These are phyloP conservation scores for Heliamphora exappendiculata DNA, from an alignment of 148 eudicot species.

Conservation along the genomic window DNA sequence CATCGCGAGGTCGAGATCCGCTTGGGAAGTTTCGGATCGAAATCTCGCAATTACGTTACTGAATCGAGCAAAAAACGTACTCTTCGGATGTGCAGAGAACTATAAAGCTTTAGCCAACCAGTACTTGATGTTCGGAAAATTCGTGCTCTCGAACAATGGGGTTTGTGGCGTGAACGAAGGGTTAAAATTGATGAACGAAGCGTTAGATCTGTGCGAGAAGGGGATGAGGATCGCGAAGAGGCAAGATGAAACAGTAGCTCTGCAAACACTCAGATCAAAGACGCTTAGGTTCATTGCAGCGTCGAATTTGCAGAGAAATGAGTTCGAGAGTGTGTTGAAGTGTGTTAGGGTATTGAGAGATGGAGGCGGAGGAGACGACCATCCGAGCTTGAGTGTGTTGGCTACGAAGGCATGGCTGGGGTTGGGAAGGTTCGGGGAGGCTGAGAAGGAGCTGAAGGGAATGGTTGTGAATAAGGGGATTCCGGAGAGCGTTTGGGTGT, in stretches of 20 bases:
- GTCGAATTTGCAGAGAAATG: slow-evolving; percentile 72
- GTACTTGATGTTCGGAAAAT: slow-evolving; percentile 62
- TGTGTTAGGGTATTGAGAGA: slow-evolving; percentile 87
- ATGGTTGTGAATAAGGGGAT: slow-evolving; percentile 69
- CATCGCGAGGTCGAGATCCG: slow-evolving; percentile 67
- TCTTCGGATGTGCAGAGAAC: slow-evolving; percentile 50
- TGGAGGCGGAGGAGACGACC: slow-evolving; percentile 39
- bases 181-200: slow-evolving; percentile 79
- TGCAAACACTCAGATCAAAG: slow-evolving; percentile 52
- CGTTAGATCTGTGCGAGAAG: slow-evolving; percentile 72
- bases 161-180: slow-evolving; percentile 44
- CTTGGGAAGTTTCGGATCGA: slow-evolving; percentile 73
- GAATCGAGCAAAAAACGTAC: slow-evolving; percentile 60
- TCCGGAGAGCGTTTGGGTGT: slow-evolving; percentile 87
- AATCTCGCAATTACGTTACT: slow-evolving; percentile 58
- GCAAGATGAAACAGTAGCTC: slow-evolving; percentile 47
- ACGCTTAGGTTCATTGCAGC: slow-evolving; percentile 88
- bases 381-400: slow-evolving; percentile 89
- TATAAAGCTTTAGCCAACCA: slow-evolving; percentile 56
- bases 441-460: slow-evolving; percentile 83
- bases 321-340: slow-evolving; percentile 83
- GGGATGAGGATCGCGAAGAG: slow-evolving; percentile 63
- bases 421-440: slow-evolving; percentile 70
- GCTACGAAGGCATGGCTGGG: slow-evolving; percentile 97
- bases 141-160: slow-evolving; percentile 36